A percentile compares a stretch with the other conserved stretches of the same genome.
Conservation (phyloP, 106 monocot species). For the Dioscorea alata region DNA sequence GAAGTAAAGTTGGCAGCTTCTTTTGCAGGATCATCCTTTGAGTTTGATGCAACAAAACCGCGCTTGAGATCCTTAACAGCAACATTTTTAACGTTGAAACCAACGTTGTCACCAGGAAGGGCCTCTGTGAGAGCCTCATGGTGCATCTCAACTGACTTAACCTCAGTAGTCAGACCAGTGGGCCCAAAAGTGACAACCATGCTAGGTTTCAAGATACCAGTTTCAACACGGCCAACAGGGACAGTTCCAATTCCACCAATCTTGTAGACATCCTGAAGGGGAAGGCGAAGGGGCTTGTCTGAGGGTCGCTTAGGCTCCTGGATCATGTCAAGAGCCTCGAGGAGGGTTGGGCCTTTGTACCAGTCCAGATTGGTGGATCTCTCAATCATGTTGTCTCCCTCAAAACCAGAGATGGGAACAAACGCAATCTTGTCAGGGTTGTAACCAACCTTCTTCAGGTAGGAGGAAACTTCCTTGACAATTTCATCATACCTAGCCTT, state of each 20-base stretch:
- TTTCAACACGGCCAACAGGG: conserved; percentile 15
- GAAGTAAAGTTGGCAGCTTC: conserved; percentile 20
- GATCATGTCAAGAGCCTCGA: conserved; percentile 13
- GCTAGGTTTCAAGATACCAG: conserved; percentile 8
- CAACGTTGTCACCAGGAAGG: conserved; percentile 13
- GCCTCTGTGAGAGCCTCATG: conserved; percentile 12
- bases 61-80: conserved; percentile 19
- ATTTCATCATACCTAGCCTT: conserved; percentile 19
- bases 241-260: conserved; percentile 24
- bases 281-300: conserved; percentile 14
- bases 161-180: conserved; percentile 7
- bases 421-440: conserved; percentile 17
- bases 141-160: conserved; percentile 19
- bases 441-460: conserved; percentile 20
- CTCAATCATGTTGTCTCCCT: conserved; percentile 20
- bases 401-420: conserved; percentile 20
- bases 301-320: conserved; percentile 13
- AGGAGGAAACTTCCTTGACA: conserved; percentile 14
- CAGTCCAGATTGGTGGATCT: conserved; percentile 19
- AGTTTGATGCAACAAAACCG: conserved; percentile 15
- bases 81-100: conserved; percentile 15
- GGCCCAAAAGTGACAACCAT: conserved; percentile 14
- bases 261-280: conserved; percentile 23
- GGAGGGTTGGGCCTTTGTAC: conserved; percentile 18
- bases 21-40: conserved; percentile 16